Conservation (phyloP, 176 grass and related monocot genomes). For the Microstegium vimineum region DNA sequence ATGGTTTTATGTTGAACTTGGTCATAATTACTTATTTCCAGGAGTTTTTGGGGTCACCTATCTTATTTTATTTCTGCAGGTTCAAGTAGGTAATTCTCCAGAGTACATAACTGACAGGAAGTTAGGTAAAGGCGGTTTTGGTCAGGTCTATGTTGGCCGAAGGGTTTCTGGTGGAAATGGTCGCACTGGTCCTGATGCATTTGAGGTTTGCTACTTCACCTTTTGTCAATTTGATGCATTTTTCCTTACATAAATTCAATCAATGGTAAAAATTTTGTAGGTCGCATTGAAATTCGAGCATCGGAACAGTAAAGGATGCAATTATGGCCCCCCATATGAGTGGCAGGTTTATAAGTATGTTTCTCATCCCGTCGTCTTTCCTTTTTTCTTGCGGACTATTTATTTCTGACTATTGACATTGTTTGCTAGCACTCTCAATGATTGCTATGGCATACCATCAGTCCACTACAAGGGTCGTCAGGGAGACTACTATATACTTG, state of each 20-base stretch:
- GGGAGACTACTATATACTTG: conserved; percentile 83
- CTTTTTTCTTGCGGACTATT: conserved; percentile 2
- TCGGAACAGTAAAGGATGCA: conserved; percentile 87
- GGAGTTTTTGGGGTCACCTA: neutral
- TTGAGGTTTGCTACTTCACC: conserved; percentile 59
- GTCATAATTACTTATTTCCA: conserved; percentile 5
- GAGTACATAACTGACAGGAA: conserved; percentile 82
- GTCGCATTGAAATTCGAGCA: conserved; percentile 92
- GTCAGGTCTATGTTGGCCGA: conserved; percentile 96
- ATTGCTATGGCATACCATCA: conserved; percentile 76
- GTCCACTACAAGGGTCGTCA: conserved; percentile 91
- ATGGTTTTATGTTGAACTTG: neutral
- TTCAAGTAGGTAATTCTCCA: conserved; percentile 95
- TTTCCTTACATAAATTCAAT: conserved; percentile 22
- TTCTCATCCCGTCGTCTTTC: conserved; percentile 2
- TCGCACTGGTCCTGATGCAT: conserved; percentile 72
- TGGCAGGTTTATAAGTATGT: conserved; percentile 97
- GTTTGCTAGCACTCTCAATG: conserved; percentile 63
- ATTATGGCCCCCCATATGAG: conserved; percentile 88
- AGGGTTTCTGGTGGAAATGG: conserved; percentile 75
- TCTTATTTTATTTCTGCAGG: conserved; percentile 43
- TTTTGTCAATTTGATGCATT: conserved; percentile 5
- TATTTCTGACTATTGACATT: conserved; percentile 31
- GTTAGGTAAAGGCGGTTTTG: conserved; percentile 98
- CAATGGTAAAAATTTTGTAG: conserved; percentile 27